Percentiles rank a stretch among this genome's conserved stretches.
phyloP scores from a whole-genome alignment of 306 rosid species.

The Gleditsia sinensis region DNA sequence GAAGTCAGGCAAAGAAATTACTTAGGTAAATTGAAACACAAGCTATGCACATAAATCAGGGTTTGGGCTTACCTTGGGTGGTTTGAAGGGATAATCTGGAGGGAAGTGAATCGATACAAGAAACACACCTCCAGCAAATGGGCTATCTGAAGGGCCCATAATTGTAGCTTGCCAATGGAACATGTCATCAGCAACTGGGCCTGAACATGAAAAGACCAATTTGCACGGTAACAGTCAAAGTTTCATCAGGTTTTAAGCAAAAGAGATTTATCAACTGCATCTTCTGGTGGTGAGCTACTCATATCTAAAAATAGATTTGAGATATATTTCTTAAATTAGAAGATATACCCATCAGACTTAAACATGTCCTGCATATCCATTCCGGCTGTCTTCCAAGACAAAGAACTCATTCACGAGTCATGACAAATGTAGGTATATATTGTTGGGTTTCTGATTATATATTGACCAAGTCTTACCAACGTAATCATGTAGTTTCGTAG shows the following conservation, averaged over 20 bases:
- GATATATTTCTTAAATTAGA: background rate
- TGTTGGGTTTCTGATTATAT: no score
- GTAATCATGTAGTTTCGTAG: no score
- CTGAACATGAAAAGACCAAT: conserved; percentile 23
- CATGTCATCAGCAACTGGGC: conserved; percentile 57
- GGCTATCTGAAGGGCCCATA: conserved; percentile 64
- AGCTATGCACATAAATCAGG: background rate
- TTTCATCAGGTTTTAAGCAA: background rate
- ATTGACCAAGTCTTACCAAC: no score
- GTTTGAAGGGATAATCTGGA: conserved; percentile 65
- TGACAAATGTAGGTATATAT: background rate
- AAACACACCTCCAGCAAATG: conserved; percentile 63
- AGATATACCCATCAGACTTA: background rate
- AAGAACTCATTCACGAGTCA: background rate
- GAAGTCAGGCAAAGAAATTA: background rate
- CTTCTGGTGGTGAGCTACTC: background rate
- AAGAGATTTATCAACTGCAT: background rate
- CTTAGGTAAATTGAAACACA: background rate
- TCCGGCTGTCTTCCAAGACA: background rate
- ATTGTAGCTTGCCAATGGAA: conserved; percentile 66
- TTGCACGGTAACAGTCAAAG: background rate
- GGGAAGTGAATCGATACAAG: conserved; percentile 66
- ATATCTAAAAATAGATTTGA: background rate
- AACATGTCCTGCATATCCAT: background rate
- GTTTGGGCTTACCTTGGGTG: conserved; percentile 49